Evolutionary conservation across 73 alveolate genomes (phyloP), one percentile per base, ranked within the genome.

Genomic region (Paramecium octaurelia): DNA sequence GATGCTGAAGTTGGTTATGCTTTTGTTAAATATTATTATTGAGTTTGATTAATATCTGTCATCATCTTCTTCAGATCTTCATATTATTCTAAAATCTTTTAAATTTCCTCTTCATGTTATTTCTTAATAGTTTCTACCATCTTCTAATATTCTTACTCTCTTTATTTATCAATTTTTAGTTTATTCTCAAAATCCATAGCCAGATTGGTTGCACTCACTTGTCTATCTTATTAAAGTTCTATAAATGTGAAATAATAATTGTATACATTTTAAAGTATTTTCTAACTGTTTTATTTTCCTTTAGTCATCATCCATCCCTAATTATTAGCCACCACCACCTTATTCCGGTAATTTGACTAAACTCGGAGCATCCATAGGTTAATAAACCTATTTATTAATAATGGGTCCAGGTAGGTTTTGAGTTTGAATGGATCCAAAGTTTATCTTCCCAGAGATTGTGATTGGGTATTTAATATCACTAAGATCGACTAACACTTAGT

Each of bases 61-160:
- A 80, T 31, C 70, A 80, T 46, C 12, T 34, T 46, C 14, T 80
- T 80, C 1, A 80, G 24, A 31, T 44, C 46, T 6, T 80, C 75
- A 80, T 80, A 80, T 80, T 80, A 48, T 31, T 40, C 57, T 46
- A 23, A 12, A 14, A 80, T 80, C 9, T 46, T 38, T n/a, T 42
- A 11, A n/a, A 80, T 43, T 46, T 80, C 91, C 12, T 80, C 91
- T 80, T 80, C 91, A 80, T 80, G 76, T 48, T 80, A 24, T 16
- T 27, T 80, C 38, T 80, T 43, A 42, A 80, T 80, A 1, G 46
- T 48, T 44, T 80, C 70, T 3, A 80, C 77, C 76, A 80, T 80
- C 27, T 42, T 46, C 20, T 80, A 24, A 44, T 80, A 80, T 24
- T 80, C 70, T 44, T 24, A 48, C 44, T 44, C 91, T 80, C 35